phyloP scores from a whole-genome alignment of 371 early-diverging fungal genomes.

The Blastocladiella emersonii region DNA sequence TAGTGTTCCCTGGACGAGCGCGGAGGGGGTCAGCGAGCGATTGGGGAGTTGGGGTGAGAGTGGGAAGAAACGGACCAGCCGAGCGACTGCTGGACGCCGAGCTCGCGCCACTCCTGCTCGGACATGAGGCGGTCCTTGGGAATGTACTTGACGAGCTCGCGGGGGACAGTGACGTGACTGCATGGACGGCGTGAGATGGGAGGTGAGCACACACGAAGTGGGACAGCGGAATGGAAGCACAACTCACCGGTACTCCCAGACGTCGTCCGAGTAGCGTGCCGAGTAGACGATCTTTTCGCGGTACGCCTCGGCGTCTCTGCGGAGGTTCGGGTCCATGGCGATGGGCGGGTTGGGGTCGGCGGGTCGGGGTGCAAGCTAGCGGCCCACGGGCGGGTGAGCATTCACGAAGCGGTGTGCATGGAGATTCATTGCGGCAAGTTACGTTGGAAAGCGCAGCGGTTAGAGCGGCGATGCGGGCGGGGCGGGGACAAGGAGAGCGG shows the following conservation, averaged over 20 bases:
- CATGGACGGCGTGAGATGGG: neutral
- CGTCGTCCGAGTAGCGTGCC: constrained; percentile 34
- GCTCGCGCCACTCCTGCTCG: constrained; percentile 59
- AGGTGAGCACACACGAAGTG: too few relatives aligned
- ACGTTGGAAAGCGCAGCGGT: too few relatives aligned
- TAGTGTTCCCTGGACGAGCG: constrained; percentile 36
- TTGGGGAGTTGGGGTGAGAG: too few relatives aligned
- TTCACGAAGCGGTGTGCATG: too few relatives aligned
- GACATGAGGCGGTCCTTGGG: constrained; percentile 41
- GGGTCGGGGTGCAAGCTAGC: neutral
- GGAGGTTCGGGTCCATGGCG: neutral
- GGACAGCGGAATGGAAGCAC: neutral
- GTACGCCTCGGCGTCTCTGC: constrained; percentile 31
- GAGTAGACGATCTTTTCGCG: constrained; percentile 42
- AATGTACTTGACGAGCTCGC: constrained; percentile 39
- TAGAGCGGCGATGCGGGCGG: too few relatives aligned
- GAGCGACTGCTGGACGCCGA: constrained; percentile 62
- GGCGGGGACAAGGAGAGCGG: too few relatives aligned
- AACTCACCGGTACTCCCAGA: constrained; percentile 15
- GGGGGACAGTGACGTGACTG: constrained; percentile 62
- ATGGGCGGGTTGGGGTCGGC: neutral
- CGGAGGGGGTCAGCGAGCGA: neutral
- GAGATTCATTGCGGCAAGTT: too few relatives aligned
- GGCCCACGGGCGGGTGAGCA: neutral
- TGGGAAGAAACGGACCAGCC: constrained; percentile 42